Conservation (phyloP, 345 rosid species). For the Pugionium dolabratum region DNA sequence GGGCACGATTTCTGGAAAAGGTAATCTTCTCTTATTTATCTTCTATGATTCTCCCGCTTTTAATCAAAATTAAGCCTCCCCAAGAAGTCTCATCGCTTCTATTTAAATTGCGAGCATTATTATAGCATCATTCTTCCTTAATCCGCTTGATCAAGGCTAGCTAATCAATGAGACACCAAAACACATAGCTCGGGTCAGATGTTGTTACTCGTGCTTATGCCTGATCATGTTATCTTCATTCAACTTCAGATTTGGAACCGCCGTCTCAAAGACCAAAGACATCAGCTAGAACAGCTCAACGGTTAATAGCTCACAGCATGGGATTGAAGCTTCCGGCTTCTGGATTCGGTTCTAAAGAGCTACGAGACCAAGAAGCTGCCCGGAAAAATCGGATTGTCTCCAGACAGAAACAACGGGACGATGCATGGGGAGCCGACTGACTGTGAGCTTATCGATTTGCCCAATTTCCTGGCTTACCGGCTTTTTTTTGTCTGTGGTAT, state of each 20-base stretch:
- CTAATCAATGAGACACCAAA: background rate
- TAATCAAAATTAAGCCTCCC: background rate
- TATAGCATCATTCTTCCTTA: background rate
- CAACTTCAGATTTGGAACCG: slow-evolving; percentile 73
- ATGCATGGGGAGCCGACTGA: slow-evolving; percentile 45
- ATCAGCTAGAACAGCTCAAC: slow-evolving; percentile 88
- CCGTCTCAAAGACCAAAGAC: slow-evolving; percentile 86
- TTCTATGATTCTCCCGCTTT: background rate
- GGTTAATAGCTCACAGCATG: slow-evolving; percentile 91
- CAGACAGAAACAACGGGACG: slow-evolving; percentile 76
- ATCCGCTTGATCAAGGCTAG: slow-evolving; percentile 1
- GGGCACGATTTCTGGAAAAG: slow-evolving; percentile 59
- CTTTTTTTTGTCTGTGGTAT: slow-evolving; percentile 11
- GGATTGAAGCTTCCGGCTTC: slow-evolving; percentile 72
- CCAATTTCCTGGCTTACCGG: slow-evolving; percentile 23
- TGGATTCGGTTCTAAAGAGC: slow-evolving; percentile 63
- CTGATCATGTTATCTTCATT: slow-evolving; percentile 11
- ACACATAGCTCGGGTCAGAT: background rate
- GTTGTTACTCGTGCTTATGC: background rate
- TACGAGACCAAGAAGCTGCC: slow-evolving; percentile 80
- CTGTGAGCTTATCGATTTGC: background rate
- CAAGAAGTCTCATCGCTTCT: background rate
- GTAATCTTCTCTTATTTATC: slow-evolving; percentile 39
- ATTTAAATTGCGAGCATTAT: background rate
- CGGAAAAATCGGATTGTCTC: slow-evolving; percentile 69